Percentiles rank a stretch among this genome's conserved stretches.
Conservation (phyloP, 2,329 filamentous ascomycete genomes). For the Ophidiomyces ophidiicola region DNA sequence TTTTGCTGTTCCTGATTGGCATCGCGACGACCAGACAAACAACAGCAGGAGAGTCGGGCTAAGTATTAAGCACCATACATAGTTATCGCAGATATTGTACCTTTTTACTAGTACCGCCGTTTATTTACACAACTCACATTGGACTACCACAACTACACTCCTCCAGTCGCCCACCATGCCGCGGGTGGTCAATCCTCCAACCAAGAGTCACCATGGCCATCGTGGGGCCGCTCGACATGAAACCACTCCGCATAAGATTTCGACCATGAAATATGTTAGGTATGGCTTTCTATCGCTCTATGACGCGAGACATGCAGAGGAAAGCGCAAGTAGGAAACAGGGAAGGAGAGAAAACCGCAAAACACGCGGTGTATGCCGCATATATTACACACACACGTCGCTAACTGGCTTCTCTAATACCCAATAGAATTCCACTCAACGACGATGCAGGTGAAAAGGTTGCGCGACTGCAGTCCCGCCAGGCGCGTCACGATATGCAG, state of each 20-base stretch:
- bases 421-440: conserved; percentile 74
- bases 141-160: too few relatives aligned
- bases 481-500: conserved; percentile 78
- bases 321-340: conserved; percentile 8
- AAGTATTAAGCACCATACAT: conserved; percentile 3
- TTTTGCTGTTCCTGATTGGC: conserved; percentile 26
- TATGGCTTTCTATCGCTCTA: not conserved
- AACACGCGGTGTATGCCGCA: not conserved
- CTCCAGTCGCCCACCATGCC: conserved; percentile 36
- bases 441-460: conserved; percentile 91
- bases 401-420: conserved; percentile 4
- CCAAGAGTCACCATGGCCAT: conserved; percentile 30
- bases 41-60: not conserved
- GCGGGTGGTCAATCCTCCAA: conserved; percentile 41
- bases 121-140: too few relatives aligned
- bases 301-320: not conserved
- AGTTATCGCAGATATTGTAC: conserved; percentile 7
- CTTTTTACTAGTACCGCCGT: conserved; percentile 11
- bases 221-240: conserved; percentile 30
- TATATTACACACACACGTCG: not conserved
- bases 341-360: conserved; percentile 1
- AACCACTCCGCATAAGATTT: conserved; percentile 41
- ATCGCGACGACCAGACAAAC: conserved; percentile 2
- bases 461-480: conserved; percentile 70
- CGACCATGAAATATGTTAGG: conserved; percentile 38